Percentiles rank a stretch among this genome's conserved stretches.
Conservation (phyloP, 176 grass and related monocot species). For the Otatea glauca region DNA sequence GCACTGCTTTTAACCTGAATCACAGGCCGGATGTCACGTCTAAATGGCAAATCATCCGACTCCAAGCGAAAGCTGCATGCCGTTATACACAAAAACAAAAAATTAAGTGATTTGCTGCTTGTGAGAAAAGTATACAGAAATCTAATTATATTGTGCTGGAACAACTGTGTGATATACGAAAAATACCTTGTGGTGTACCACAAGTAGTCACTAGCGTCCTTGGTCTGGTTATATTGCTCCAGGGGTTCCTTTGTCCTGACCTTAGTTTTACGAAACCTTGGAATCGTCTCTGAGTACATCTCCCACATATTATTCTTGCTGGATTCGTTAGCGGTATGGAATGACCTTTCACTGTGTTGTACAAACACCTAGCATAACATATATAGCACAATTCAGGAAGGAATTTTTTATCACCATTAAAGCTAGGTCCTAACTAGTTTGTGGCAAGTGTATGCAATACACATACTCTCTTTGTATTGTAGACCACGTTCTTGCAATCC, state of each 20-base stretch:
- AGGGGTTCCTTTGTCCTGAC: conserved; percentile 55
- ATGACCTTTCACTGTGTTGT: conserved; percentile 79
- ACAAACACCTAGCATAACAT: conserved; percentile 68
- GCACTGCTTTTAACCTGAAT: conserved; percentile 61
- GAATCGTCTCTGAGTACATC: conserved; percentile 71
- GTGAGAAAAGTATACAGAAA: conserved; percentile 17
- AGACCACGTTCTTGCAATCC: conserved; percentile 77
- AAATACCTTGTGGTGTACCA: conserved; percentile 91
- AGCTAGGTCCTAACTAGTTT: conserved; percentile 5
- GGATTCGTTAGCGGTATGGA: conserved; percentile 44
- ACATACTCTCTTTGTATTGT: conserved; percentile 83
- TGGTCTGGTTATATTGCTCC: conserved; percentile 81
- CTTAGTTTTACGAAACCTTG: conserved; percentile 35
- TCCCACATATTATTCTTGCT: conserved; percentile 61
- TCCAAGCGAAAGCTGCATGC: conserved; percentile 75
- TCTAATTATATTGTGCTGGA: background rate
- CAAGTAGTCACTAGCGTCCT: conserved; percentile 77
- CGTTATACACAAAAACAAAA: conserved; percentile 27
- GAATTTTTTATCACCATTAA: conserved; percentile 14
- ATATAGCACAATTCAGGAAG: conserved; percentile 14
- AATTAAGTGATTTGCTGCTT: background rate
- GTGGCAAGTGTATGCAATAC: background rate
- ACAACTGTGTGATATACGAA: conserved; percentile 10
- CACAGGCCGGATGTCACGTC: conserved; percentile 80
- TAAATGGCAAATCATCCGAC: conserved; percentile 76